Evolutionary conservation across 495 filamentous ascomycete species (phyloP).

Genomic region (Aspergillus bridgeri): DNA sequence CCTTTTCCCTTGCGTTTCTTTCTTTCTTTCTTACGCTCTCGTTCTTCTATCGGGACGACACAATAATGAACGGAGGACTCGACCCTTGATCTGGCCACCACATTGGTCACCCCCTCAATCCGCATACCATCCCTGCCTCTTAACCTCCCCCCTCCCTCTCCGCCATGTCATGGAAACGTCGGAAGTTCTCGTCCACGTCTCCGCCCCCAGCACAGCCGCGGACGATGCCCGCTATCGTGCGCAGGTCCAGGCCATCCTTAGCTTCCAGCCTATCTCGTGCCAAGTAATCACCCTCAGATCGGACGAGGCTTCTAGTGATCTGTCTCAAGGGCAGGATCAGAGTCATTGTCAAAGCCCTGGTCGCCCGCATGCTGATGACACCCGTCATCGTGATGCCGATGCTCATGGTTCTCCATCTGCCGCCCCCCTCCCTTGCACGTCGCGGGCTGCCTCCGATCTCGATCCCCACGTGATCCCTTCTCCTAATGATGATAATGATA

Average conservation of each 20-base stretch:
- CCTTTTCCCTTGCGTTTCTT: neutral
- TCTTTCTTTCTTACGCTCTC: neutral
- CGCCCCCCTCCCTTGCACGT: neutral
- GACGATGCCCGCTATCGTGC: constrained; percentile 64
- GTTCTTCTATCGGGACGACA: neutral
- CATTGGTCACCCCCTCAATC: neutral
- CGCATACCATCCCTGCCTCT: neutral
- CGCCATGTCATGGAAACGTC: constrained; percentile 17
- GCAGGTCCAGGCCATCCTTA: constrained; percentile 57
- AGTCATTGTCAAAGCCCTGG: neutral
- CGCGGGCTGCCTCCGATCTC: neutral
- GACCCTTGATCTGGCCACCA: neutral
- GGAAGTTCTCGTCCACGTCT: constrained; percentile 69
- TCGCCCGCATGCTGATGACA: neutral
- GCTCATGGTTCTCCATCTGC: neutral
- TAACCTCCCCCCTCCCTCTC: neutral
- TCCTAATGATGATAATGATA: neutral
- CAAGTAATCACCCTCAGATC: constrained; percentile 17
- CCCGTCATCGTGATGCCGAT: neutral
- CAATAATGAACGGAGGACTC: neutral
- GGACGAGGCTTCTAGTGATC: neutral
- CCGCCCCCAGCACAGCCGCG: constrained; percentile 55
- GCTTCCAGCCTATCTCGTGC: constrained; percentile 47
- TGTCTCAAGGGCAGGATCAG: neutral
- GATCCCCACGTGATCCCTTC: neutral